Evolutionary conservation across 2,329 filamentous ascomycete genomes (phyloP), one percentile per base, ranked within the genome.

Genomic region (Ceratocystis lukuohia): DNA sequence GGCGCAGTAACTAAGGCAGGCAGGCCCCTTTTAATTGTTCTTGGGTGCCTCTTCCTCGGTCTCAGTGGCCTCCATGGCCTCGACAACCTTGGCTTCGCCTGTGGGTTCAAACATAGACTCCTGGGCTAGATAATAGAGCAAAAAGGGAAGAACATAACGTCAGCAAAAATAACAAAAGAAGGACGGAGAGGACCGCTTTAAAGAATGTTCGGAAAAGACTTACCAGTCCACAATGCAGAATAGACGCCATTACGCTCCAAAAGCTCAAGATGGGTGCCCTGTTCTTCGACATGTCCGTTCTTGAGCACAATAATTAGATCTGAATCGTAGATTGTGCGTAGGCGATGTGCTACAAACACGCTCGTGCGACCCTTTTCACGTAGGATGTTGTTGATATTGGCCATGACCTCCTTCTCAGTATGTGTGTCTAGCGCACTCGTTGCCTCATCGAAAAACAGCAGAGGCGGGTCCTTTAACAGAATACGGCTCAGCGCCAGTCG

Each of bases 371-470:
- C 80, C 78, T 96, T 96, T 72, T 96, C 92, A 71, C 88, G 88
- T 65, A 97, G 78, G 65, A 97, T 94, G 70, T 87, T 87, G 75
- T 96, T 96, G 74, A 97, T 96, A 73, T 96, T 96, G 68, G 87
- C 82, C 79, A 97, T 86, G 62, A 97, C 80, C 1, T 89, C 88
- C 76, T 95, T 89, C 77, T 96, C 93, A 0, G 93, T 96, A 72
- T 96, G 89, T 0, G 93, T 96, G 74, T 96, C 92, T 44, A 96
- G 79, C 1, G 93, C 92, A 61, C 88, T 93, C 0, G 92, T 96
- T 71, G 92, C 93, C 79, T 96, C 92, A 70, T 96, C 92, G 71
- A 96, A 96, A 81, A 96, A 96, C 0, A 96, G 78, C 33, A 96
- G 77, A 1, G 91, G 90, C 2, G 92, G 91, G 70, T 96, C 89